Percentiles rank a stretch among this genome's conserved stretches.
phyloP scores from a whole-genome alignment of 23 red algal genomes.

The Gracilaria caudata region DNA sequence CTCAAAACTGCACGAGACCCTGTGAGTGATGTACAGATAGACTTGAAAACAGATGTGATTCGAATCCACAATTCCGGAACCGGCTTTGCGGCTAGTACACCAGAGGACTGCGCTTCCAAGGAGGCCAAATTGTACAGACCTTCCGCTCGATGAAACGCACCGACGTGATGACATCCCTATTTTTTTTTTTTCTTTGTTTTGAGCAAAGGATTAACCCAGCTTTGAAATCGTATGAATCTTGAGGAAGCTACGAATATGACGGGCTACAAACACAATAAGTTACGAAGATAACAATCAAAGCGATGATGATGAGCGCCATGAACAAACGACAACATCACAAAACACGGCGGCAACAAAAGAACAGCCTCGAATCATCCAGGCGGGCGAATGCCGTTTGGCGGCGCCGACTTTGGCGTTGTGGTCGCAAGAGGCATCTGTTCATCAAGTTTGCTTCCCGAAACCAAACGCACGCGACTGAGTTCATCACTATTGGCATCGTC shows the following conservation, averaged over 20 bases:
- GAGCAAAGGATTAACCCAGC: slow-evolving; percentile 3
- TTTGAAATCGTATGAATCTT: slow-evolving; percentile 1
- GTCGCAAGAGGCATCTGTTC: slow-evolving; percentile 5
- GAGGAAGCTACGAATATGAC: slow-evolving; percentile 12
- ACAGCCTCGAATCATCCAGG: neutral
- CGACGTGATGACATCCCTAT: neutral
- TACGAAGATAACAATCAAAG: slow-evolving; percentile 6
- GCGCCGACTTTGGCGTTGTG: neutral
- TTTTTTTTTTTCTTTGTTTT: neutral
- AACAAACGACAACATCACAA: neutral
- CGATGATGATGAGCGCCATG: slow-evolving; percentile 8
- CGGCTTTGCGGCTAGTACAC: slow-evolving; percentile 70
- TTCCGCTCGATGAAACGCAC: slow-evolving; percentile 29
- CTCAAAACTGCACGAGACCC: slow-evolving; percentile 54
- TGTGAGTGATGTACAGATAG: slow-evolving; percentile 31
- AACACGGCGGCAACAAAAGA: neutral
- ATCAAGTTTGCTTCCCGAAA: slow-evolving; percentile 39
- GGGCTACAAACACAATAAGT: slow-evolving; percentile 29
- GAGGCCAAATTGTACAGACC: slow-evolving; percentile 56
- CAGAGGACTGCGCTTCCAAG: slow-evolving; percentile 40
- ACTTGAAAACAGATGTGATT: slow-evolving; percentile 66
- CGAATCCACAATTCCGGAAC: slow-evolving; percentile 74
- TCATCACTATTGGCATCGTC: slow-evolving; percentile 41
- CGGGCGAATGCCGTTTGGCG: slow-evolving; percentile 11
- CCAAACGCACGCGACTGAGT: slow-evolving; percentile 24